These are phyloP conservation scores for Lasiodiplodia sp. DNA, from an alignment of 2,329 filamentous ascomycete species.

Conservation along the genomic window DNA sequence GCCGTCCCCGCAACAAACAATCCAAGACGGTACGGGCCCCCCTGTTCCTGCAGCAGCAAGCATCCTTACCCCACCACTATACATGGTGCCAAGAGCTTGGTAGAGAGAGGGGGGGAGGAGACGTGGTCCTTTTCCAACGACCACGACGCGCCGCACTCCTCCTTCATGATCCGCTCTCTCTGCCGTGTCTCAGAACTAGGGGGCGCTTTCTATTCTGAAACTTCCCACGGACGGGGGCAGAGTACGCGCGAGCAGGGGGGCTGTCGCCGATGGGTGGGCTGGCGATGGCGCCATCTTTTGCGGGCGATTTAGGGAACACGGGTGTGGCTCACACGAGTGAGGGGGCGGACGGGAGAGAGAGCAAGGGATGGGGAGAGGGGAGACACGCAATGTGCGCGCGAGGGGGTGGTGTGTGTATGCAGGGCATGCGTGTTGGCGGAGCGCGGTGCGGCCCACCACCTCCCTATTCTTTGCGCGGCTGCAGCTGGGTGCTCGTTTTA, in stretches of 20 bases:
- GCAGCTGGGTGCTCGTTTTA: conserved; percentile 16
- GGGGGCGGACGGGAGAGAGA: neutral
- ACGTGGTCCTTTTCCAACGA: neutral
- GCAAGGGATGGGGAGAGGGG: neutral
- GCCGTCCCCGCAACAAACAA: neutral
- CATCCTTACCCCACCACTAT: neutral
- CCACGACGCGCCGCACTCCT: neutral
- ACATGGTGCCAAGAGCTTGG: neutral
- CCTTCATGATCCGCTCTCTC: neutral
- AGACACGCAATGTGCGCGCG: neutral
- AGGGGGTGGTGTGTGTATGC: neutral
- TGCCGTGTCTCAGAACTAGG: neutral
- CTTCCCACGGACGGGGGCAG: neutral
- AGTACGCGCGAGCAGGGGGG: neutral
- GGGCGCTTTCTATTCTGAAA: conserved; percentile 4
- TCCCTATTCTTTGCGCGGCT: neutral
- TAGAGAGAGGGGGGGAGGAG: neutral
- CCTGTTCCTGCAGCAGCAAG: neutral
- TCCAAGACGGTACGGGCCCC: neutral
- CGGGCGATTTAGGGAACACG: neutral
- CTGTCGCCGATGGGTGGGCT: neutral
- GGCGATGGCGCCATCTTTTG: conserved; percentile 20
- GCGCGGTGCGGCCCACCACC: conserved; percentile 1
- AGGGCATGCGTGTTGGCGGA: neutral
- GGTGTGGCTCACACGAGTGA: neutral